Evolutionary conservation across 2,329 filamentous ascomycete species (phyloP).

Genomic region (Purpureocillium lavendulum): DNA sequence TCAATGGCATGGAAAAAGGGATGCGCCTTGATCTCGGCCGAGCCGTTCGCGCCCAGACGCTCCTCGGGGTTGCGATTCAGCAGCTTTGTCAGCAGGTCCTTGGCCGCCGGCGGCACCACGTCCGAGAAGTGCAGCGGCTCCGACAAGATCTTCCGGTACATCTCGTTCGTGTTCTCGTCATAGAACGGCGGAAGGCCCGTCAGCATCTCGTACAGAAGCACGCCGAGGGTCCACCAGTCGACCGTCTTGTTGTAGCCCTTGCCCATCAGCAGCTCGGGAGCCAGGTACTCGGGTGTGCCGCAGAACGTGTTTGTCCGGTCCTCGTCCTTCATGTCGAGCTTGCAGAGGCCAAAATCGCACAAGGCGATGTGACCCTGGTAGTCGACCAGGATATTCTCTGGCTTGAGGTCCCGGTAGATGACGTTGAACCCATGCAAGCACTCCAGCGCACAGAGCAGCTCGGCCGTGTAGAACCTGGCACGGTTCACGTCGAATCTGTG

Average conservation of each 20-base stretch:
- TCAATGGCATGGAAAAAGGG: slow-evolving; percentile 99
- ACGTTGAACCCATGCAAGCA: slow-evolving; percentile 97
- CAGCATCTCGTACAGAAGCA: slow-evolving; percentile 97
- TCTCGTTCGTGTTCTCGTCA: slow-evolving; percentile 98
- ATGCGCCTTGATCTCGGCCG: slow-evolving; percentile 96
- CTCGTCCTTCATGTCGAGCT: slow-evolving; percentile 98
- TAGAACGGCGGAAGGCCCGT: slow-evolving; percentile 96
- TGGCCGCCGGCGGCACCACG: slow-evolving; percentile 84
- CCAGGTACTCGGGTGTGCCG: slow-evolving; percentile 94
- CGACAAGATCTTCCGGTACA: slow-evolving; percentile 97
- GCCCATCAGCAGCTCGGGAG: slow-evolving; percentile 85
- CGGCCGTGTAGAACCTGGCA: slow-evolving; percentile 93
- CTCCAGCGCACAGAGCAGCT: slow-evolving; percentile 89
- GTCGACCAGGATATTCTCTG: slow-evolving; percentile 93
- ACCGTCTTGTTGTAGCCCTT: slow-evolving; percentile 97
- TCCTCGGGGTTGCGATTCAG: slow-evolving; percentile 88
- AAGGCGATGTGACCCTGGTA: slow-evolving; percentile 97
- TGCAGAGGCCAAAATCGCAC: slow-evolving; percentile 96
- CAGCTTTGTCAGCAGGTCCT: slow-evolving; percentile 82
- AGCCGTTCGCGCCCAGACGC: slow-evolving; percentile 84
- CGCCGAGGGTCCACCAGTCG: slow-evolving; percentile 98
- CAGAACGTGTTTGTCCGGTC: slow-evolving; percentile 98
- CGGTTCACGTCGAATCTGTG: slow-evolving; percentile 97
- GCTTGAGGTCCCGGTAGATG: slow-evolving; percentile 72
- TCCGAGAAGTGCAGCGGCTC: slow-evolving; percentile 96